phyloP scores from a whole-genome alignment of 1,139 yeast genomes.

The Suhomyces yuchorum region DNA sequence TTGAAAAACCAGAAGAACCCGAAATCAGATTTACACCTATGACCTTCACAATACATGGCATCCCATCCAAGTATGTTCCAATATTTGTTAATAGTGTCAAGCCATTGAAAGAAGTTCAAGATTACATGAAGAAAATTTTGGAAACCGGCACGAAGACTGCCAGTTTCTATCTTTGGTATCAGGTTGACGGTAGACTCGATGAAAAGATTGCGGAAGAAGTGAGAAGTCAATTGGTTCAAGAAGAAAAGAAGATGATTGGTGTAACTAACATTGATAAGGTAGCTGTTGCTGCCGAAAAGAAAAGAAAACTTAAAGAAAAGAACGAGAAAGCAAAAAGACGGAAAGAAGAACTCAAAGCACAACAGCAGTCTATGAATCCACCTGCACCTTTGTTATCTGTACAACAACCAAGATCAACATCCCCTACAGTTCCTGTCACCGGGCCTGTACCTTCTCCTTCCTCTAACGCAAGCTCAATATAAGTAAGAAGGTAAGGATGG shows the following conservation, averaged over 20 bases:
- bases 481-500: too few species aligned
- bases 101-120: conserved; percentile 55
- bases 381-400: too few species aligned
- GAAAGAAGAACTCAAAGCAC: conserved; percentile 4
- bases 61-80: conserved; percentile 68
- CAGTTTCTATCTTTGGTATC: conserved; percentile 77
- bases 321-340: conserved; percentile 17
- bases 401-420: too few species aligned
- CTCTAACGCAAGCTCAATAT: too few species aligned
- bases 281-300: conserved; percentile 27
- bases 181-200: conserved; percentile 77
- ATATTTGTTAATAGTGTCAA: conserved; percentile 71
- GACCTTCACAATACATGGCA: conserved; percentile 61
- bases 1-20: conserved; percentile 40
- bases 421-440: too few species aligned
- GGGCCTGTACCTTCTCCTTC: too few species aligned
- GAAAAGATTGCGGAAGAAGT: conserved; percentile 55
- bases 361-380: background rate
- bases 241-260: conserved; percentile 49
- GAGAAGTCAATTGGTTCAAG: conserved; percentile 40
- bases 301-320: conserved; percentile 36
- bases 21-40: conserved; percentile 57
- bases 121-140: conserved; percentile 63
- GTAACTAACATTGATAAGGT: conserved; percentile 11
- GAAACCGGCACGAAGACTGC: conserved; percentile 62